Evolutionary conservation across 192 early-diverging fungal species (phyloP), one percentile per base, ranked within the genome.

Genomic region (Mycoemilia scoparia): DNA sequence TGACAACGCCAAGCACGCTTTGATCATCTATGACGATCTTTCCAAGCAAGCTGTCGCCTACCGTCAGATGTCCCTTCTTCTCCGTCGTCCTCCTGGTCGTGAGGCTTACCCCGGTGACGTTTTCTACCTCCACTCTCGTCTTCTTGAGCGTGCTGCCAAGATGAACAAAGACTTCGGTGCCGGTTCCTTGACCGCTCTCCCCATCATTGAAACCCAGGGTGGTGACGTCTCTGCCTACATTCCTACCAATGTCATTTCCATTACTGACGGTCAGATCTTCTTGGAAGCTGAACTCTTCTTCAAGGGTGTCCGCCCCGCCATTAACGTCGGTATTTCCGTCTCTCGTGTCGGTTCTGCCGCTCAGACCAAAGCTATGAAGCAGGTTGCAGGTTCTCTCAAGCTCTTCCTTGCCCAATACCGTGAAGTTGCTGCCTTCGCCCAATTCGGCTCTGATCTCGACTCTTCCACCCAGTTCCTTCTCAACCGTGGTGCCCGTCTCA

Each of bases 181-280:
- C 49, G 89, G 89, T 65, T 95, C 92, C 61, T 74, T 97, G 73
- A 97, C 92, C 38, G 92, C 92, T 24, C 77, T 97, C 38, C 93
- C 93, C 62, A 86, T 97, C 54, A 95, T 97, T 72, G 93, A 97
- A 66, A 97, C 93, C 45, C 88, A 95, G 71, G 93, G 93, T 77
- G 93, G 93, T 69, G 93, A 95, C 84, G 93, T 97, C 61, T 97
- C 93, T 51, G 93, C 93, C 21, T 97, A 97, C 74, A 97, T 97
- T 76, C 93, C 93, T 44, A 97, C 93, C 57, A 97, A 97, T 74
- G 90, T 97, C 53, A 97, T 97, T 91, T 97, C 93, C 66, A 98
- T 98, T 53, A 98, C 93, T 41, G 93, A 98, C 70, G 93, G 93
- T 24, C 93, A 98, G 69, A 95, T 98, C 47, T 98, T 98, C 82